Evolutionary conservation across 1,284 basidiomycete species (phyloP).

Genomic region (Irpex rosettiformis): DNA sequence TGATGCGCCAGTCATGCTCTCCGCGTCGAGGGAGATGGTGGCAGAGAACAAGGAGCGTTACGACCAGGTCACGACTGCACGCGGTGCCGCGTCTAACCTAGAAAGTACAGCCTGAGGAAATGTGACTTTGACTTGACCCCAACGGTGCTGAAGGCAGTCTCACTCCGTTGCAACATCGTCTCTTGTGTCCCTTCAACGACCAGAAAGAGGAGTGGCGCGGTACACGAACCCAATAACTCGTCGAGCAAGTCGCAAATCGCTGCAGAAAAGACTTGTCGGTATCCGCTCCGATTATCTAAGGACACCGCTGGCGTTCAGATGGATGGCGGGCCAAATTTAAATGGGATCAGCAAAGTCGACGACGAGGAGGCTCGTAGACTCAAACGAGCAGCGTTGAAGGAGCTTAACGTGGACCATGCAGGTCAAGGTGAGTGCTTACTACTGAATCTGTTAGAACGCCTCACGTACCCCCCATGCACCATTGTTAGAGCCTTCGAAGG

Average conservation of each 20-base stretch:
- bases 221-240: too few relatives aligned
- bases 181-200: too few relatives aligned
- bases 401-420: slow-evolving; percentile 44
- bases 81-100: background rate
- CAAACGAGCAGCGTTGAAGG: slow-evolving; percentile 55
- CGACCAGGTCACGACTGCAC: background rate
- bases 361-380: slow-evolving; percentile 58
- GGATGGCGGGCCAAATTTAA: slow-evolving; percentile 19
- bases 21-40: background rate
- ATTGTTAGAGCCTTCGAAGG: slow-evolving; percentile 62
- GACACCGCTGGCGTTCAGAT: slow-evolving; percentile 13
- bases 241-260: background rate
- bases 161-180: too few relatives aligned
- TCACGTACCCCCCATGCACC: too few relatives aligned
- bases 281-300: background rate
- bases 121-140: background rate
- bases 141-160: background rate
- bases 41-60: background rate
- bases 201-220: too few relatives aligned
- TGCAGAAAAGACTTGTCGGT: background rate
- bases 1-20: background rate
- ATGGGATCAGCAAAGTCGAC: slow-evolving; percentile 41
- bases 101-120: background rate
- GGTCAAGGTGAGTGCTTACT: slow-evolving; percentile 41
- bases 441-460: too few relatives aligned